Percentiles rank a stretch among this genome's conserved stretches.
Evolutionary conservation across 169 alveolate species (phyloP).

Genomic region (Theileria annulata): DNA sequence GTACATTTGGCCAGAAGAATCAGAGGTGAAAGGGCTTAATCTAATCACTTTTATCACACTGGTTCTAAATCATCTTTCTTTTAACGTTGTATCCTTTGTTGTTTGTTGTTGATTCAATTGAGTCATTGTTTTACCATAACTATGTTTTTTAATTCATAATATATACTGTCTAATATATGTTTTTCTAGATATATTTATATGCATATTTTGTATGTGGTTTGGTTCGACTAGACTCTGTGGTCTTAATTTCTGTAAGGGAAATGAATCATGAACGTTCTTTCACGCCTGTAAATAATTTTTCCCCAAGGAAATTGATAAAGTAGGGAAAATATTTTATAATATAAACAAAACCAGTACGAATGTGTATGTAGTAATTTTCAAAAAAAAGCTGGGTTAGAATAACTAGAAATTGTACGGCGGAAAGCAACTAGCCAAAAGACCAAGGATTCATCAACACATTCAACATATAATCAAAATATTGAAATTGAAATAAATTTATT

Average conservation of each 20-base stretch:
- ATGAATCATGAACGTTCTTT: not conserved
- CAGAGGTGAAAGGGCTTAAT: constrained; percentile 94
- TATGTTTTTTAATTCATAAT: not conserved
- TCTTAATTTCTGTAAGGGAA: not conserved
- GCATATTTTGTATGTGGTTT: not conserved
- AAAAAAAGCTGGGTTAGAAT: not conserved
- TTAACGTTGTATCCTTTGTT: not conserved
- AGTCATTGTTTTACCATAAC: not conserved
- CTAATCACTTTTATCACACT: not conserved
- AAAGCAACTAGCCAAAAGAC: not conserved
- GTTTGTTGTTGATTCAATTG: not conserved
- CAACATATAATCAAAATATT: not conserved
- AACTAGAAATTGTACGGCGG: not conserved
- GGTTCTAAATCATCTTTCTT: not conserved
- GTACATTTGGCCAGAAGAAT: constrained; percentile 97
- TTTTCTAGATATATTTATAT: not conserved
- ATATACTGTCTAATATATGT: too few species aligned
- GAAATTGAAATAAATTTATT: not conserved
- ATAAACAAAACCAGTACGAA: not conserved
- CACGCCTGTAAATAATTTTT: not conserved
- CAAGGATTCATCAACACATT: not conserved
- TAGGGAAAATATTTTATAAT: not conserved
- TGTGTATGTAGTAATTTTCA: not conserved
- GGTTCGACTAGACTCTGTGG: not conserved
- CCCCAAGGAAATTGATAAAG: not conserved